These are phyloP conservation scores for Epichloe glyceriae DNA, from an alignment of 2,329 filamentous ascomycete genomes.

Conservation along the genomic window DNA sequence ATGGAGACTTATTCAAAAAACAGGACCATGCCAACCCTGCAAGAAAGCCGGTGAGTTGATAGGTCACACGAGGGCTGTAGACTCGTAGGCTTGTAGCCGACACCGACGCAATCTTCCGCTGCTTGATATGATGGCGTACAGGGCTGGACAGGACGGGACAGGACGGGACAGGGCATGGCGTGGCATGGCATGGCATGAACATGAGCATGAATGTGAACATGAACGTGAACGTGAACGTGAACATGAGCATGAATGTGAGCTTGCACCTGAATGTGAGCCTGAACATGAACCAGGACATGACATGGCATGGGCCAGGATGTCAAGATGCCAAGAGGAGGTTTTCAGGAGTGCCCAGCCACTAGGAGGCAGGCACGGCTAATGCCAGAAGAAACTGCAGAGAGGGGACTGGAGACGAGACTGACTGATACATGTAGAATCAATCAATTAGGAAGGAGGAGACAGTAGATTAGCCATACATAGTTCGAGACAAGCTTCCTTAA, in stretches of 20 bases:
- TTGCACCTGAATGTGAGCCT: not conserved
- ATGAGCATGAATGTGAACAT: not conserved
- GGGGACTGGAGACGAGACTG: too few species aligned
- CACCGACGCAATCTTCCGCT: slow-evolving; percentile 4
- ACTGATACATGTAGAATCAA: too few species aligned
- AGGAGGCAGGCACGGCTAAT: not conserved
- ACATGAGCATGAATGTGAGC: not conserved
- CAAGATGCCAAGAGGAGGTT: too few species aligned
- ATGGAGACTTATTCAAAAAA: not conserved
- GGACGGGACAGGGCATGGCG: not conserved
- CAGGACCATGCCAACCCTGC: slow-evolving; percentile 3
- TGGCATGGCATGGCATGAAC: not conserved
- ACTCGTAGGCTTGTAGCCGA: not conserved
- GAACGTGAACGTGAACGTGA: too few species aligned
- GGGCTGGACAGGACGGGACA: not conserved
- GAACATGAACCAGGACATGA: not conserved
- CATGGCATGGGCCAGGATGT: too few species aligned
- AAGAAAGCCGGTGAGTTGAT: slow-evolving; percentile 5
- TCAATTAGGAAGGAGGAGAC: not conserved
- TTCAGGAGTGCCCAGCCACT: not conserved
- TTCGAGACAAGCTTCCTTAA: not conserved
- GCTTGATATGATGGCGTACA: not conserved
- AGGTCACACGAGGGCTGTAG: slow-evolving; percentile 2
- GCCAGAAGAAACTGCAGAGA: not conserved
- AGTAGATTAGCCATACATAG: too few species aligned